Evolutionary conservation across 23 red algal genomes (phyloP), one percentile per base, ranked within the genome.

Genomic region (Gracilaria vermiculophylla): DNA sequence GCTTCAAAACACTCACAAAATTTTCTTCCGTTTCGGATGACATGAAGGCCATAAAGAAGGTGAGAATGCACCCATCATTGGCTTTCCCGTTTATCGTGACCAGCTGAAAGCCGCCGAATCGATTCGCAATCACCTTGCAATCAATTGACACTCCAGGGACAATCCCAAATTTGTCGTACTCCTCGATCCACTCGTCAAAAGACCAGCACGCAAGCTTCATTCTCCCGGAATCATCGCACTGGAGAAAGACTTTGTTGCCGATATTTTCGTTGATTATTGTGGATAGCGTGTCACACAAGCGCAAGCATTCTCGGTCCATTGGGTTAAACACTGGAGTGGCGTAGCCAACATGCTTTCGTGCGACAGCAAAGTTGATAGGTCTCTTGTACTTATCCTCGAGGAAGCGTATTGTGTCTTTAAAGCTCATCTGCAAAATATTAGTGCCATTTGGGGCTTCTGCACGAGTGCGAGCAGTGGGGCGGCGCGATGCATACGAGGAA

Each of bases 321-420:
- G 78, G 78, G 8, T 55, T 48, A 24, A 21, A 23, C 4, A 45
- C 36, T 36, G 16, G 42, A n/a, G 53, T 8, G 3, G 35, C 25
- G 9, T 48, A 66, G 1, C 35, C 37, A 45, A 66, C 23, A 31
- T 66, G 31, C 8, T 66, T 62, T 39, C 34, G 78, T 6, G 58
- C 24, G 1, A 36, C 78, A 11, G 42, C 35, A 23, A 31, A 36
- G 34, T 82, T 50, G 19, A 82, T 62, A 9, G 58, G 23, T 32
- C 31, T 65, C 53, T 49, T 60, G 58, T 82, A 82, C 34, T 82
- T 82, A 16, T 62, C 44, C 67, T 82, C 78, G 9, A 62, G 58
- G 21, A 65, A 64, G 41, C 54, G 53, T 42, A 66, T 60, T 44
- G 58, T 66, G 37, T 82, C 78, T 49, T 45, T 66, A 23, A 82